Percentiles rank a stretch among this genome's conserved stretches.
phyloP scores from a whole-genome alignment of 176 grass and related monocot genomes.

The Oryza glaberrima region DNA sequence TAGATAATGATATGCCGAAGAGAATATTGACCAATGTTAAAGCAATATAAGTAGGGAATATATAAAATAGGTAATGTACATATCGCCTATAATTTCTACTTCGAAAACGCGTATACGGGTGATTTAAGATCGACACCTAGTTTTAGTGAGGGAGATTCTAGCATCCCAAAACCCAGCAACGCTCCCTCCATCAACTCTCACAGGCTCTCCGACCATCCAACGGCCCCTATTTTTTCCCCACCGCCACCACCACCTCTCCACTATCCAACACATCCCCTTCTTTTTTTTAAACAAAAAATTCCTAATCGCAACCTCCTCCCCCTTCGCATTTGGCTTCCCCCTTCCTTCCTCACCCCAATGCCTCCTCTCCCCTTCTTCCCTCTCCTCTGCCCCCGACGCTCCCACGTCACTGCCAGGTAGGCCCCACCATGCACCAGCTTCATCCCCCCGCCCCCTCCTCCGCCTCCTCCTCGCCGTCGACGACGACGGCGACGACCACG shows the following conservation, averaged over 20 bases:
- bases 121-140: no score
- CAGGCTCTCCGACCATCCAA: background rate
- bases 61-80: no score
- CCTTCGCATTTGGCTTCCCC: background rate
- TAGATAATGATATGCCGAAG: no score
- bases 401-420: slow-evolving; percentile 43
- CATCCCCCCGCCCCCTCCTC: slow-evolving; percentile 27
- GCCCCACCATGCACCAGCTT: slow-evolving; percentile 52
- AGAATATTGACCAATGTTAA: no score
- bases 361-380: background rate
- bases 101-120: no score
- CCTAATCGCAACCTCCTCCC: slow-evolving; percentile 24
- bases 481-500: background rate
- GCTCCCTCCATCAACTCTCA: no score
- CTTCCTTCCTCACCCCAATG: slow-evolving; percentile 1
- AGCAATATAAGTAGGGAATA: no score
- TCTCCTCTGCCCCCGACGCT: background rate
- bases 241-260: background rate
- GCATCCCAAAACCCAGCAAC: no score
- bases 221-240: background rate
- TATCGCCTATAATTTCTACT: no score
- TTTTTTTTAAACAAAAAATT: slow-evolving; percentile 35
- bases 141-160: no score
- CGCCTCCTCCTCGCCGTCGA: slow-evolving; percentile 10
- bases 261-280: background rate